Evolutionary conservation across 108 stramenopile species (phyloP), one percentile per base, ranked within the genome.

Genomic region (Chaetoceros tenuissimus): DNA sequence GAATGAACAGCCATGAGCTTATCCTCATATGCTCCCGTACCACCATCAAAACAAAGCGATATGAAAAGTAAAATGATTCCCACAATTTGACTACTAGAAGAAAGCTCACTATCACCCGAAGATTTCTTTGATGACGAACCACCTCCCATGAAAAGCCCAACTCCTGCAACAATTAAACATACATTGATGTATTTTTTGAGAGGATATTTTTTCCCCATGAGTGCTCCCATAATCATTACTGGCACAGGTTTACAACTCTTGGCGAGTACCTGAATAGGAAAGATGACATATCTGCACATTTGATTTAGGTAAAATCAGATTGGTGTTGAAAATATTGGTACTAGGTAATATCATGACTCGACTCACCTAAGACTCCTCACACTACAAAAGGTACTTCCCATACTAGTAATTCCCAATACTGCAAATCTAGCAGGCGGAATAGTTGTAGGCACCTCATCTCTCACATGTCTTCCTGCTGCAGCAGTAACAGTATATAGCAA

Each of bases 231-330:
- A 30, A 98, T 66, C 97, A 98, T 97, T 52, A 98, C 97, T 2
- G 97, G 96, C 21, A 98, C 92, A 27, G 97, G 97, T 67, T 98
- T 98, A 73, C 97, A 98, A 67, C 86, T 89, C 73, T 98, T 98
- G 48, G 95, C 95, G 44, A 98, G 64, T 2, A 98, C 96, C 80
- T 97, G 96, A 49, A 98, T 96, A 24, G 97, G 97, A 73, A 95
- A 91, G 69, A 91, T 91, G 56, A 91, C 89, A 53, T 72, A 78
- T 17, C 72, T 74, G 27, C 3, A 30, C 10, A 45, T 43, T 13
- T 13, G 13, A 40, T 10, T 13, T 10, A 13, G 8, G 13, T 10
- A 40, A 40, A 13, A 13, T 40, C 34, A 40, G 34, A 5, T 40
- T n/a, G n/a, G n/a, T n/a, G n/a, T n/a, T n/a, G n/a, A n/a, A n/a